Evolutionary conservation across 352 stramenopile species (phyloP), one percentile per base, ranked within the genome.

Genomic region (Proteromonas lacertae): DNA sequence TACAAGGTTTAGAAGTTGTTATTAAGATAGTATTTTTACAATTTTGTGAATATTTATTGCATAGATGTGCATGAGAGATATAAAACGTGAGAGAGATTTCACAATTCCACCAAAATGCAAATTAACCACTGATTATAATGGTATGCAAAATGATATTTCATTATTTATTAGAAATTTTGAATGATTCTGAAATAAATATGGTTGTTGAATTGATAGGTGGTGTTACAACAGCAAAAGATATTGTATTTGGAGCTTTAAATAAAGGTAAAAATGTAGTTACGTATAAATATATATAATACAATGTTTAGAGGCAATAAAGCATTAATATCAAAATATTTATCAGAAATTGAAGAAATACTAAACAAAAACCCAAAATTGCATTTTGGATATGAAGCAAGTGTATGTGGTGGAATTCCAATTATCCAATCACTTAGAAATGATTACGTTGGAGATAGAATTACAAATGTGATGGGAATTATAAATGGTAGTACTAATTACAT

Each of bases 401-500:
- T 93, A 23, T 84, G 72, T 42, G 77, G 77, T n/a, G 77, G 65
- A 30, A 91, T 93, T 47, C 78, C 78, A 25, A 88, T 93, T 52
- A 90, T 93, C 56, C 60, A 88, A 52, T 79, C 70, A 23, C 53
- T 93, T 23, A 73, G 90, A 56, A 68, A 59, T 43, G 68, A 70
- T 28, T 91, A 84, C 53, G 53, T 60, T 22, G 72, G 69, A 32
- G 76, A 93, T 56, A 56, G 59, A 24, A 83, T 93, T 52, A 68
- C 64, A 29, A 52, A 61, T 36, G 32, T 66, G 2, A 53, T 67
- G 25, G 80, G 80, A 17, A 92, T 93, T 50, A 79, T 86, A 60
- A 93, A 93, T 53, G 80, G 80, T 31, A 92, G 77, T 5, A 93
- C 78, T 35, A 93, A 93, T 57, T 93, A 86, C 59, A 92, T 93